These are phyloP conservation scores for Podospora anserina DNA, from an alignment of 495 filamentous ascomycete genomes.

Conservation along the genomic window DNA sequence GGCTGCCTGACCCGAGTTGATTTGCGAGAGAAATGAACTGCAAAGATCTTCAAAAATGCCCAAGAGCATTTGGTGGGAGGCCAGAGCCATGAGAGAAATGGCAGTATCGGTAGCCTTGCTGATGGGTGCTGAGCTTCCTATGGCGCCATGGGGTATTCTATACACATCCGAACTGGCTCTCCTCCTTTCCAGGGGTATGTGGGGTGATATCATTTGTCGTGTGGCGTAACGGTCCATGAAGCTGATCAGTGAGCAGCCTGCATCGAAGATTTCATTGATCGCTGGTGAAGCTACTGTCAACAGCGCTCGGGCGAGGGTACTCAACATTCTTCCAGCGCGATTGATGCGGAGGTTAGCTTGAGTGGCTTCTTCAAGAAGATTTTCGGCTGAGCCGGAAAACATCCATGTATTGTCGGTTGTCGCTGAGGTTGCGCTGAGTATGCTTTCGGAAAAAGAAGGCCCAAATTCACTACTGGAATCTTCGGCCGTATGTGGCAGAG, in stretches of 20 bases:
- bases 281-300: conserved; percentile 10
- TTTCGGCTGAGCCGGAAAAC: conserved; percentile 2
- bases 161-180: too few relatives aligned
- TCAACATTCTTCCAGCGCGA: conserved; percentile 11
- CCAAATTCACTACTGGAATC: not conserved
- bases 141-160: not conserved
- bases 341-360: conserved; percentile 20
- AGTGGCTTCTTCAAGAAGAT: conserved; percentile 15
- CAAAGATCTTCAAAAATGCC: conserved; percentile 20
- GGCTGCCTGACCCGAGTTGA: not conserved
- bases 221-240: conserved; percentile 14
- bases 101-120: conserved; percentile 13
- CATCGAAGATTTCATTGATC: conserved; percentile 20
- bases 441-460: not conserved
- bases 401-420: conserved; percentile 1
- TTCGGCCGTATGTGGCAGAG: not conserved
- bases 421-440: not conserved
- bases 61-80: conserved; percentile 18
- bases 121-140: not conserved
- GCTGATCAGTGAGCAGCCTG: conserved; percentile 20
- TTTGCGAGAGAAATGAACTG: not conserved
- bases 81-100: conserved; percentile 11
- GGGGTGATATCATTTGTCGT: not conserved
- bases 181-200: not conserved
- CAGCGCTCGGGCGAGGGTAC: not conserved